Evolutionary conservation across 768 basidiomycete genomes (phyloP).

Genomic region (Hygrocybe coccinea): DNA sequence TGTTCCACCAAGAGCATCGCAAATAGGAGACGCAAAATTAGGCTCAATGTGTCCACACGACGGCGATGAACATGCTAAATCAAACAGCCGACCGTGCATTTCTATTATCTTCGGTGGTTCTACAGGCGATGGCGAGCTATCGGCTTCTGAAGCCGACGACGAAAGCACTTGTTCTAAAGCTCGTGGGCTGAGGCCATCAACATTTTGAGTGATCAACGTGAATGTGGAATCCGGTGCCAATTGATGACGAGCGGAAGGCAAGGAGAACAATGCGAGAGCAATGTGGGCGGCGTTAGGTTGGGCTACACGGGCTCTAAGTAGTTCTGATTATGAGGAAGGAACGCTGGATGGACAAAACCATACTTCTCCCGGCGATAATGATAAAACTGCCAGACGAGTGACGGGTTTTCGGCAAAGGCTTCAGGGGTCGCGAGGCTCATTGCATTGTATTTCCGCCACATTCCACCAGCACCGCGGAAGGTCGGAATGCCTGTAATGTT

Average conservation of each 20-base stretch:
- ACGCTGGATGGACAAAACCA: background rate
- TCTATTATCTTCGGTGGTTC: constrained; percentile 39
- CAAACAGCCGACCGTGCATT: constrained; percentile 60
- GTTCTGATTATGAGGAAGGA: constrained; percentile 5
- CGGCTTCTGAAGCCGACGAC: background rate
- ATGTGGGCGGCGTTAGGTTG: constrained; percentile 54
- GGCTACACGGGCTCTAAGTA: constrained; percentile 41
- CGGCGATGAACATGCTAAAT: constrained; percentile 44
- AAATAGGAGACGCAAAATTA: constrained; percentile 42
- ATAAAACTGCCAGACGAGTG: constrained; percentile 60
- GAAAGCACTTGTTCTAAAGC: constrained; percentile 31
- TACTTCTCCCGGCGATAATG: constrained; percentile 55
- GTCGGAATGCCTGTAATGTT: constrained; percentile 38
- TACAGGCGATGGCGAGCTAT: constrained; percentile 1
- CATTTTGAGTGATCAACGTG: constrained; percentile 56
- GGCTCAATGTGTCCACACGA: constrained; percentile 38
- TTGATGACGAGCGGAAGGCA: constrained; percentile 32
- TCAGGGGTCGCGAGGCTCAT: constrained; percentile 50
- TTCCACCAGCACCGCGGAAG: constrained; percentile 47
- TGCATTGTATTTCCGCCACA: constrained; percentile 50
- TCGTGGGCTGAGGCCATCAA: constrained; percentile 48
- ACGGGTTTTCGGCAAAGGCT: constrained; percentile 45
- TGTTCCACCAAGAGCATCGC: constrained; percentile 40
- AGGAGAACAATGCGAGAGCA: constrained; percentile 44
- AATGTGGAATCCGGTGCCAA: constrained; percentile 43